Evolutionary conservation across 306 rosid genomes (phyloP).

Genomic region (Cicer pinnatifidum): DNA sequence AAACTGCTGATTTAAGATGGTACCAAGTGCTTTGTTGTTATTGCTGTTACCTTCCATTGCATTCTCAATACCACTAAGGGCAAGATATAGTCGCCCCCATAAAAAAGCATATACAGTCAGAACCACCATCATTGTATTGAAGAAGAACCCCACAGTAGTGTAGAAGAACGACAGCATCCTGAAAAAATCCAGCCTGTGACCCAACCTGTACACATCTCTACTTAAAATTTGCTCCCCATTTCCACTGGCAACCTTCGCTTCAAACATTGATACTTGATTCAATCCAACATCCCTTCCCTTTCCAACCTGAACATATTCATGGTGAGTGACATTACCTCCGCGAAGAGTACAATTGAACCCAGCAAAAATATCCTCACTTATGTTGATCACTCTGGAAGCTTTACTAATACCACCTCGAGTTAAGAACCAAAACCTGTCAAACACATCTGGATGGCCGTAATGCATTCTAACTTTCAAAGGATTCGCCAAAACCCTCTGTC

Average conservation of each 20-base stretch:
- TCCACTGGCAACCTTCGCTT: constrained; percentile 62
- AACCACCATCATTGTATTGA: constrained; percentile 57
- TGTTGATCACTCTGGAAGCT: constrained; percentile 61
- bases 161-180: constrained; percentile 61
- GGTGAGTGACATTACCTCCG: constrained; percentile 62
- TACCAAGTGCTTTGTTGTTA: constrained; percentile 56
- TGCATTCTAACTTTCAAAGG: constrained; percentile 61
- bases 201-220: constrained; percentile 60
- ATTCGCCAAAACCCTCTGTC: constrained; percentile 63
- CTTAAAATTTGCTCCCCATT: constrained; percentile 61
- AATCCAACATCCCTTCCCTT: constrained; percentile 64
- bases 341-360: constrained; percentile 63
- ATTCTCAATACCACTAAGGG: constrained; percentile 57
- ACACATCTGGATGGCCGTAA: constrained; percentile 62
- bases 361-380: constrained; percentile 60
- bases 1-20: constrained; percentile 61
- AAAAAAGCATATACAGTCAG: constrained; percentile 57
- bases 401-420: constrained; percentile 59
- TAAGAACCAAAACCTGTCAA: constrained; percentile 62
- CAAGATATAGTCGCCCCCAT: constrained; percentile 59
- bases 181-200: constrained; percentile 61
- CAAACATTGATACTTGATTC: constrained; percentile 61
- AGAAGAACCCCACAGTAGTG: constrained; percentile 60
- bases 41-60: constrained; percentile 45
- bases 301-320: constrained; percentile 60